Conservation (phyloP, 2,329 filamentous ascomycete genomes). For the Trichoderma aggressivum region DNA sequence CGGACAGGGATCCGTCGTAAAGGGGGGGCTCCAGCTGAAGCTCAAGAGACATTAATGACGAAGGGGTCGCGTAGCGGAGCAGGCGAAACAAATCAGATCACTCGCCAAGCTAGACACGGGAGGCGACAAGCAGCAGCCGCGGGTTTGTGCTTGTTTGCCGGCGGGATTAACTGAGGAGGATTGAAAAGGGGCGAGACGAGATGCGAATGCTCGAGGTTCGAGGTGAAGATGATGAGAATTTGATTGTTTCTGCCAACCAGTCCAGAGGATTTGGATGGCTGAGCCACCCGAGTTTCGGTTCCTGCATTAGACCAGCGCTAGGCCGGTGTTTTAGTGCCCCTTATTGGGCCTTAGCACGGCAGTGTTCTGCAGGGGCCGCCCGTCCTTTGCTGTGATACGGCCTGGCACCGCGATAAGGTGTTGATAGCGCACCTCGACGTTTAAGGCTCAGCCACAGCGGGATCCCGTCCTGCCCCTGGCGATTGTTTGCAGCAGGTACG, state of each 20-base stretch:
- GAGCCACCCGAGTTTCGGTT: conserved; percentile 12
- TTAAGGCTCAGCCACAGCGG: not conserved
- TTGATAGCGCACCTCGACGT: not conserved
- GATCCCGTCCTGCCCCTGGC: not conserved
- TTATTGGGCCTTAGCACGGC: not conserved
- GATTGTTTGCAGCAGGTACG: not conserved
- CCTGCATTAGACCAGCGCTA: conserved; percentile 2
- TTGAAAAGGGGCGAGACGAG: not conserved
- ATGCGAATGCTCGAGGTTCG: not conserved
- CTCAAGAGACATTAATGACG: conserved; percentile 1
- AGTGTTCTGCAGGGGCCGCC: conserved; percentile 11
- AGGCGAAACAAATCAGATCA: conserved; percentile 9
- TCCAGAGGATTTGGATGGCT: not conserved
- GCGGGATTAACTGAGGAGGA: not conserved
- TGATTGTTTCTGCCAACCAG: not conserved
- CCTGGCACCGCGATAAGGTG: not conserved
- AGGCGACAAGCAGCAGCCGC: not conserved
- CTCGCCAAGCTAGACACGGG: not conserved
- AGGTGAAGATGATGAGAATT: not conserved
- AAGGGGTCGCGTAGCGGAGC: conserved; percentile 1
- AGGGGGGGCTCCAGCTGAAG: conserved; percentile 6
- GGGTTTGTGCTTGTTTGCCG: not conserved
- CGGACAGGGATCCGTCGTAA: conserved; percentile 7
- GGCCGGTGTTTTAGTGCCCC: not conserved
- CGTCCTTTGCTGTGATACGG: not conserved